phyloP scores from a whole-genome alignment of 2,329 filamentous ascomycete genomes.

The Hawksworthiomyces lignivorus region DNA sequence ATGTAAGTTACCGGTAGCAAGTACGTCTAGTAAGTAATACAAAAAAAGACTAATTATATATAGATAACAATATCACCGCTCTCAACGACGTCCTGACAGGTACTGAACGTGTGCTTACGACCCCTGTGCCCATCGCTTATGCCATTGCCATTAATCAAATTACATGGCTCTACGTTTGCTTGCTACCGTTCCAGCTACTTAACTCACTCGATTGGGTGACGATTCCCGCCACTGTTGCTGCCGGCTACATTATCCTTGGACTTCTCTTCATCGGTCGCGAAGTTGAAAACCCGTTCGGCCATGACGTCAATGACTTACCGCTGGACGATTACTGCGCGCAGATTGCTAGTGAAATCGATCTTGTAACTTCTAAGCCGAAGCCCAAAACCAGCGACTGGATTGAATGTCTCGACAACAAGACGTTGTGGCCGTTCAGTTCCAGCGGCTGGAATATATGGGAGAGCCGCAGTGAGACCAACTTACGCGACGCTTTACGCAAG shows the following conservation, averaged over 20 bases:
- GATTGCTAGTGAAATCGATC: slow-evolving; percentile 56
- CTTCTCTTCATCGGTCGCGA: slow-evolving; percentile 59
- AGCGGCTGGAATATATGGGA: slow-evolving; percentile 41
- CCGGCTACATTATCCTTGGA: slow-evolving; percentile 66
- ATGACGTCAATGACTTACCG: slow-evolving; percentile 61
- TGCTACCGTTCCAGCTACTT: slow-evolving; percentile 66
- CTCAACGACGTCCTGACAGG: slow-evolving; percentile 60
- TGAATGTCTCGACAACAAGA: slow-evolving; percentile 28
- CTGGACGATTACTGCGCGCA: slow-evolving; percentile 59
- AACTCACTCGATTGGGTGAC: slow-evolving; percentile 56
- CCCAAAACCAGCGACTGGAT: slow-evolving; percentile 45
- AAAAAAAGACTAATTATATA: no score
- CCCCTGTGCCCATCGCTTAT: slow-evolving; percentile 63
- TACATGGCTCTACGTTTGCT: slow-evolving; percentile 65
- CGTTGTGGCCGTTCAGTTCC: slow-evolving; percentile 34
- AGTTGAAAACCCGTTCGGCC: slow-evolving; percentile 63
- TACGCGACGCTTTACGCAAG: slow-evolving; percentile 35
- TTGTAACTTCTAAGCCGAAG: slow-evolving; percentile 48
- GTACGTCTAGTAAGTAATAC: no score
- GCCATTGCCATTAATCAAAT: slow-evolving; percentile 70
- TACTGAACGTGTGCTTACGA: slow-evolving; percentile 65
- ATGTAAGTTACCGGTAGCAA: no score
- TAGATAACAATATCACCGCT: slow-evolving; percentile 39
- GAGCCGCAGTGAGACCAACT: slow-evolving; percentile 36
- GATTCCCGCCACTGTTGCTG: slow-evolving; percentile 58